Percentiles rank a stretch among this genome's conserved stretches.
Conservation (phyloP, 2,329 filamentous ascomycete genomes). For the Aspergillus sergii region DNA sequence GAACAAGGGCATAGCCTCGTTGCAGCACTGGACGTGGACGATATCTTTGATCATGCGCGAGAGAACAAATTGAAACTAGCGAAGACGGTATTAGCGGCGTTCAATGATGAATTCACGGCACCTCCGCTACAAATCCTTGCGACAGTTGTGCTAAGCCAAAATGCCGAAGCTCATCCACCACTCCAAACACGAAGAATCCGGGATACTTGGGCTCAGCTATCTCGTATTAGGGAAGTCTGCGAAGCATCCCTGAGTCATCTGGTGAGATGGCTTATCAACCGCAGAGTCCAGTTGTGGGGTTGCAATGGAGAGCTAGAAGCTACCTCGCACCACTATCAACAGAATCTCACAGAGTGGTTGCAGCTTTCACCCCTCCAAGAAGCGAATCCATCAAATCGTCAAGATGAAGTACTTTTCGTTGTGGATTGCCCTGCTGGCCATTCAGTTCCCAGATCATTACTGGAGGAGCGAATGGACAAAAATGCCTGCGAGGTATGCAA, state of each 20-base stretch:
- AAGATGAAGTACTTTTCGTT: constrained; percentile 27
- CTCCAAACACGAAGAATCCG: constrained; percentile 23
- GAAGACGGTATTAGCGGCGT: constrained; percentile 24
- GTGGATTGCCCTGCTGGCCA: constrained; percentile 40
- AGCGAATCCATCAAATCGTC: not conserved
- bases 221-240: constrained; percentile 17
- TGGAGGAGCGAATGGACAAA: constrained; percentile 38
- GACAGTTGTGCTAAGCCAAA: constrained; percentile 23
- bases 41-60: constrained; percentile 19
- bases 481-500: constrained; percentile 33
- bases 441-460: constrained; percentile 29
- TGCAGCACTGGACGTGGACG: constrained; percentile 20
- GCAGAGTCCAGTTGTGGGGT: constrained; percentile 30
- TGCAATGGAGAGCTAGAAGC: constrained; percentile 29
- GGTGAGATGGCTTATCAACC: constrained; percentile 30
- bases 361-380: constrained; percentile 21
- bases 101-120: constrained; percentile 23
- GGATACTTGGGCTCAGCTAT: constrained; percentile 22
- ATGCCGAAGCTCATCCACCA: constrained; percentile 19
- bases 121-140: constrained; percentile 24
- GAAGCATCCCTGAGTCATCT: constrained; percentile 22
- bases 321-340: constrained; percentile 28
- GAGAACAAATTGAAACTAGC: constrained; percentile 24
- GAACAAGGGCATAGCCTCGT: constrained; percentile 22
- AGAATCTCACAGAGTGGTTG: constrained; percentile 35